Conservation (phyloP, 768 basidiomycete genomes). For the Zangia roseola region DNA sequence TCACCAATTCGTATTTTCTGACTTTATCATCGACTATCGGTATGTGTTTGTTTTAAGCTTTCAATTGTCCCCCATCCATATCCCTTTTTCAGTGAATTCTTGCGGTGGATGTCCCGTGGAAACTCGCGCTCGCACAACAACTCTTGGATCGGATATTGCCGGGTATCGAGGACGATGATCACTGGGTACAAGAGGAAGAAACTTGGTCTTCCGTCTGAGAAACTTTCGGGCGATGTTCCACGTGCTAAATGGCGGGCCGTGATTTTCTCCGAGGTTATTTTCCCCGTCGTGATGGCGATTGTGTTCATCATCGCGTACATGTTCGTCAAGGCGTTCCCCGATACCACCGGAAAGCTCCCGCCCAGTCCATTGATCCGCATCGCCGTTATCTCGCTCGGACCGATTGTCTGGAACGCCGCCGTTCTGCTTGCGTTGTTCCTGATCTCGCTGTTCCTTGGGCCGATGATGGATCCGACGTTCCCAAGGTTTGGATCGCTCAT, state of each 20-base stretch:
- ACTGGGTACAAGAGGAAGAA: constrained; percentile 99
- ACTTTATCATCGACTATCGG: constrained; percentile 96
- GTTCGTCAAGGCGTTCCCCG: constrained; percentile 88
- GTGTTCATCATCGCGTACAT: constrained; percentile 88
- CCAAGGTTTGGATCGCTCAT: constrained; percentile 91
- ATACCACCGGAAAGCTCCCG: constrained; percentile 55
- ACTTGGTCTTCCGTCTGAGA: constrained; percentile 95
- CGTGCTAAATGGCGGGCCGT: constrained; percentile 92
- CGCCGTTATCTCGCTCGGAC: constrained; percentile 88
- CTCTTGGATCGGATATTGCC: constrained; percentile 99
- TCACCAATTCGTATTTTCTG: constrained; percentile 97
- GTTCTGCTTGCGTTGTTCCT: constrained; percentile 86
- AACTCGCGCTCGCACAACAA: constrained; percentile 97
- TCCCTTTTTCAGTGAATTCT: constrained; percentile 69
- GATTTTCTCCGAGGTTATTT: constrained; percentile 82
- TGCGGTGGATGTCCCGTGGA: constrained; percentile 98
- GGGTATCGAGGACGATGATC: constrained; percentile 95
- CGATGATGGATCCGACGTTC: constrained; percentile 80
- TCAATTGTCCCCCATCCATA: background rate
- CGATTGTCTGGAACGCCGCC: constrained; percentile 93
- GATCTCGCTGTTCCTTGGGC: constrained; percentile 88
- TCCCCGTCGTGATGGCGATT: constrained; percentile 81
- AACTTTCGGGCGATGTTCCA: constrained; percentile 92
- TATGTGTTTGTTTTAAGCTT: constrained; percentile 36
- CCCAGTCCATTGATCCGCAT: constrained; percentile 91